Percentiles rank a stretch among this genome's conserved stretches.
phyloP scores from a whole-genome alignment of 2,329 filamentous ascomycete genomes.

The Ophiobolus disseminans region DNA sequence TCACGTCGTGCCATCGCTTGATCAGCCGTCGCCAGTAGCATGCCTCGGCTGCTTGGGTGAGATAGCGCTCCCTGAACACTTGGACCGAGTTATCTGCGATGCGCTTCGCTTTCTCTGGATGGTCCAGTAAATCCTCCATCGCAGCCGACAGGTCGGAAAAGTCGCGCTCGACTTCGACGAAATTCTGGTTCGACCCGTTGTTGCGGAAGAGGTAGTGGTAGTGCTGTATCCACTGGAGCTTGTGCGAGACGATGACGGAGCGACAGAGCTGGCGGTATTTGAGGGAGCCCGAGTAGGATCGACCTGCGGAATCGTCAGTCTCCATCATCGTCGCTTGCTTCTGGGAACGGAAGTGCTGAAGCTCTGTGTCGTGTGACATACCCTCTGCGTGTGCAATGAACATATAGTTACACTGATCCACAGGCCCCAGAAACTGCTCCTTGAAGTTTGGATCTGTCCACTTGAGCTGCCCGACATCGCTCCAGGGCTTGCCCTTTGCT shows the following conservation, averaged over 20 bases:
- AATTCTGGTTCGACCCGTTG: slow-evolving; percentile 41
- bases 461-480: slow-evolving; percentile 40
- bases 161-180: slow-evolving; percentile 45
- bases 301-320: slow-evolving; percentile 24
- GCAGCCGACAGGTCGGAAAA: slow-evolving; percentile 38
- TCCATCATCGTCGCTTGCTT: slow-evolving; percentile 18
- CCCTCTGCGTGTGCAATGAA: slow-evolving; percentile 63
- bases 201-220: slow-evolving; percentile 42
- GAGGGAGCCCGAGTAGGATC: slow-evolving; percentile 59
- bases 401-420: slow-evolving; percentile 63
- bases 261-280: slow-evolving; percentile 62
- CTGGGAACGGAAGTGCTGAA: background rate
- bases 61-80: slow-evolving; percentile 41
- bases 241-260: slow-evolving; percentile 45
- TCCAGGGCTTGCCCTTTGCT: slow-evolving; percentile 40
- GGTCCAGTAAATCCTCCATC: slow-evolving; percentile 40
- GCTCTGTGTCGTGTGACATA: slow-evolving; percentile 28
- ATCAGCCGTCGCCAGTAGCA: slow-evolving; percentile 42
- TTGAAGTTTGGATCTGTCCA: slow-evolving; percentile 41
- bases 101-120: slow-evolving; percentile 41
- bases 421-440: slow-evolving; percentile 56
- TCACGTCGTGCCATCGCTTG: slow-evolving; percentile 33
- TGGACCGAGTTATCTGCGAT: slow-evolving; percentile 43
- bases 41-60: slow-evolving; percentile 41
- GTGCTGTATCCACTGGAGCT: slow-evolving; percentile 46